phyloP scores from a whole-genome alignment of 192 early-diverging fungal species.

The Umbelopsis ramanniana region DNA sequence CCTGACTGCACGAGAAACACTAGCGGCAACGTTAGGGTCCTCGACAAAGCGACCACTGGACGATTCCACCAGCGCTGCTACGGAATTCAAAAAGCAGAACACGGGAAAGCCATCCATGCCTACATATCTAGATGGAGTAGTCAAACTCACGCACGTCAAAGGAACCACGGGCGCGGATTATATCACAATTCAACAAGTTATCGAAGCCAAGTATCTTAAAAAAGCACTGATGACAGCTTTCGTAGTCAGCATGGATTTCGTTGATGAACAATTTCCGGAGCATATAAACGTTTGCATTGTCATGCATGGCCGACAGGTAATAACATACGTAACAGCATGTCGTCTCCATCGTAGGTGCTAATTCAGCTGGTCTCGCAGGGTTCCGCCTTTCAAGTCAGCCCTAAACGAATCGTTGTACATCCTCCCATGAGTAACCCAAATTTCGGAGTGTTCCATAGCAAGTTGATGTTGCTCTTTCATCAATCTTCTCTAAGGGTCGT shows the following conservation, averaged over 20 bases:
- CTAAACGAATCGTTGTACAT: conserved; percentile 45
- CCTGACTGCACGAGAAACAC: conserved; percentile 34
- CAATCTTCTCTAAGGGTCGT: conserved; percentile 59
- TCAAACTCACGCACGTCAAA: conserved; percentile 41
- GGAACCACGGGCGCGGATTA: conserved; percentile 33
- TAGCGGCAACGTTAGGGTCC: background rate
- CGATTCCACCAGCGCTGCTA: background rate
- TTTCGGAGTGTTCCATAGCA: conserved; percentile 64
- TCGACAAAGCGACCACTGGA: background rate
- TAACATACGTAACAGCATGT: background rate
- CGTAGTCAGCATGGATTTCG: conserved; percentile 54
- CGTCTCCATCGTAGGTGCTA: background rate
- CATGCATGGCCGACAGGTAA: conserved; percentile 43
- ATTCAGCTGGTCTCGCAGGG: conserved; percentile 17
- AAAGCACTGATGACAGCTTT: conserved; percentile 62
- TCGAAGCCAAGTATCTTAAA: conserved; percentile 43
- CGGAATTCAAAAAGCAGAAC: background rate
- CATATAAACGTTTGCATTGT: conserved; percentile 48
- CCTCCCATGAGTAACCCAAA: conserved; percentile 48
- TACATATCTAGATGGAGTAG: conserved; percentile 30
- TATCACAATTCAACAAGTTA: conserved; percentile 45
- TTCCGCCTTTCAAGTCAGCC: conserved; percentile 29
- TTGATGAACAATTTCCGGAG: conserved; percentile 49
- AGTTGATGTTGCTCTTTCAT: conserved; percentile 69
- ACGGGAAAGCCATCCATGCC: background rate